phyloP scores from a whole-genome alignment of 768 basidiomycete genomes.

The Cystobasidium ongulense region DNA sequence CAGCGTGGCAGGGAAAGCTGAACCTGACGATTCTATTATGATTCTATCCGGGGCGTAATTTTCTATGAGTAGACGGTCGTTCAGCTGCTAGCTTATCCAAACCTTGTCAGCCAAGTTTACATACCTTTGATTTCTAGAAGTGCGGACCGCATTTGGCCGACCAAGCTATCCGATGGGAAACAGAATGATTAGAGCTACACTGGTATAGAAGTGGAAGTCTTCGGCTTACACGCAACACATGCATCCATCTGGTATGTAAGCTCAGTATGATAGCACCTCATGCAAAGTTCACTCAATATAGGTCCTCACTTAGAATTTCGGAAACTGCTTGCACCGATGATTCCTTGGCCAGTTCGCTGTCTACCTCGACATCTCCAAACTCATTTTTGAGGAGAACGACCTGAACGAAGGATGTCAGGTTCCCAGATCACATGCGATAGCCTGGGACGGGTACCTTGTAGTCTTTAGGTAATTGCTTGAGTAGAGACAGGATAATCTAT shows the following conservation, averaged over 20 bases:
- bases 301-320: conserved; percentile 73
- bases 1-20: conserved; percentile 88
- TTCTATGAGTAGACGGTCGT: conserved; percentile 49
- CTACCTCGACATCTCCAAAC: conserved; percentile 90
- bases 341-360: conserved; percentile 79
- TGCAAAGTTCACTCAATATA: not conserved
- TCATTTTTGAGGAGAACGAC: conserved; percentile 91
- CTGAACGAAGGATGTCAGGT: too few relatives aligned
- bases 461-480: conserved; percentile 70
- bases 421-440: not conserved
- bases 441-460: conserved; percentile 55
- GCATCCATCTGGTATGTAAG: conserved; percentile 25
- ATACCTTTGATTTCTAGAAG: conserved; percentile 62
- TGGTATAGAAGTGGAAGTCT: not conserved
- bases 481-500: conserved; percentile 66
- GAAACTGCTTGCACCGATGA: conserved; percentile 76
- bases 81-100: not conserved
- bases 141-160: conserved; percentile 88
- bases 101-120: not conserved
- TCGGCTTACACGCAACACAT: conserved; percentile 29
- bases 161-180: conserved; percentile 67
- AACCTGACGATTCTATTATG: conserved; percentile 91
- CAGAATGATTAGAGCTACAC: not conserved
- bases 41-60: conserved; percentile 79
- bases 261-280: conserved; percentile 28